These are phyloP conservation scores for Neonectria punicea DNA, from an alignment of 2,329 filamentous ascomycete genomes.

Conservation along the genomic window DNA sequence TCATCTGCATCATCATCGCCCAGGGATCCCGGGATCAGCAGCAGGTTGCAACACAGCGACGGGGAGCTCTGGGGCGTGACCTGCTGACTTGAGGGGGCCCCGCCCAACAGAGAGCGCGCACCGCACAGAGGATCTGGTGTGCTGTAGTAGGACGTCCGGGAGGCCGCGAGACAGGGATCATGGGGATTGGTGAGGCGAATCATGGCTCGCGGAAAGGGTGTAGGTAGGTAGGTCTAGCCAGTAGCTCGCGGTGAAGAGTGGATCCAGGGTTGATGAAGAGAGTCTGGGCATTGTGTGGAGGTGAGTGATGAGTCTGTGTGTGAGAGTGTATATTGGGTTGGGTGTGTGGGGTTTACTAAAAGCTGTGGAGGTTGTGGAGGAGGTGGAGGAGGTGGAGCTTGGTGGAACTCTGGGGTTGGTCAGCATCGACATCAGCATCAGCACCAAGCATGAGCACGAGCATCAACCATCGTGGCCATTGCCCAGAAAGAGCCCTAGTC, in stretches of 20 bases:
- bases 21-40: not conserved
- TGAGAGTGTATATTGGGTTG: not conserved
- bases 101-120: not conserved
- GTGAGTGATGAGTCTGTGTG: not conserved
- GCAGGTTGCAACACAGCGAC: not conserved
- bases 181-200: not conserved
- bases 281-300: not conserved
- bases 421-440: not conserved
- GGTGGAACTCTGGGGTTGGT: not conserved
- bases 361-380: not conserved
- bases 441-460: not conserved
- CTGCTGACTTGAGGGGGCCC: not conserved
- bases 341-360: not conserved
- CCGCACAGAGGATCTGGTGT: not conserved
- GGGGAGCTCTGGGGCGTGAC: not conserved
- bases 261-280: not conserved
- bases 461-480: not conserved
- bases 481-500: slow-evolving; percentile 10
- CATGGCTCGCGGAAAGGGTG: not conserved
- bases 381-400: not conserved
- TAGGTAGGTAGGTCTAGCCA: not conserved
- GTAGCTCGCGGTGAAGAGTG: not conserved
- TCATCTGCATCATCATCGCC: not conserved
- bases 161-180: not conserved
- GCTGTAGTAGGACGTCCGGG: not conserved